Base-by-base conservation (phyloP, 2,329 filamentous ascomycete genomes). In the Fusarium sacchari region DNA sequence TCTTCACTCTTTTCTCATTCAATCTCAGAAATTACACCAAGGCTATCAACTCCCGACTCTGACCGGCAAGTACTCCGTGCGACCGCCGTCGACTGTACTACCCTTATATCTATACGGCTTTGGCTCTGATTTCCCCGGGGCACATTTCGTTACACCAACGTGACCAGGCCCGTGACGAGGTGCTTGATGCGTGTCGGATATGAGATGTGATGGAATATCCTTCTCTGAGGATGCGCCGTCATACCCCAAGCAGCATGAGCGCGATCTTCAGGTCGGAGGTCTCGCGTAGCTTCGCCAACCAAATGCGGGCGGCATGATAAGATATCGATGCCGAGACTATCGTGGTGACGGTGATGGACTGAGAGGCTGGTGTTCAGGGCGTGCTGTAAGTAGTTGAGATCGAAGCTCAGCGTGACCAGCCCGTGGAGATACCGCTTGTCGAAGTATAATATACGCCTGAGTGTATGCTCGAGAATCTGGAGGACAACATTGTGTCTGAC, bases 221-320 rank as follows among this genome's bases (percentile, higher is more conserved):
- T 59, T 61, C 32, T 62, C 58, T 64, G 44, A 58, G 46, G 49
- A 66, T 32, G 43, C 52, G 67, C 56, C 60, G 72, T 75, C 70
- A 69, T 69, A 75, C 70, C 59, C 61, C 72, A 75, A 46, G 53
- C 43, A 47, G 50, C 55, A 42, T 57, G 52, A 53, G 58, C 67
- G 59, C 69, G 57, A 60, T 60, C 40, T 55, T 60, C 65, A 73
- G 61, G 60, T 59, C 53, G 50, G 37, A 43, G 52, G 24, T 37
- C 72, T 75, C 73, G 70, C 73, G 64, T 75, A 75, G 60, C 60
- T 46, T 59, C 61, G n/a, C 73, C 72, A 75, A 75, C 70, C 70
- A 73, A 59, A 71, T 43, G 32, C 37, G 20, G 20, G 39, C 40
- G 40, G 69, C 44, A 55, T 63, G 8, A 57, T 42, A 36, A 55